A percentile compares a stretch with the other conserved stretches of the same genome.
These are phyloP conservation scores for Sugiyamaella floridensis DNA, from an alignment of 805 yeast genomes.

Conservation along the genomic window DNA sequence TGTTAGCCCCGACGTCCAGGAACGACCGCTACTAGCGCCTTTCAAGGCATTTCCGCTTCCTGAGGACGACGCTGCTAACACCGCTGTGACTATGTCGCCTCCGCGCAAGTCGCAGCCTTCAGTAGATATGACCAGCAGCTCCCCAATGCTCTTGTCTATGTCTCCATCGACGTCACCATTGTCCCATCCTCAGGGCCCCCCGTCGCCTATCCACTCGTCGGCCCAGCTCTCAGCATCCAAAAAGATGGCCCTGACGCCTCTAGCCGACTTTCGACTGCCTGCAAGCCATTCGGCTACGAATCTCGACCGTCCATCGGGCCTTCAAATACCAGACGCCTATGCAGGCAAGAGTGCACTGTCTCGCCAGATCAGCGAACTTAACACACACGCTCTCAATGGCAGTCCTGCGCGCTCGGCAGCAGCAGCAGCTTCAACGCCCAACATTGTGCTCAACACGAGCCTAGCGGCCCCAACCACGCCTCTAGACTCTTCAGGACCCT, in stretches of 20 bases:
- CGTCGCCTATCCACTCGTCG: background rate
- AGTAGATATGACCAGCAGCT: background rate
- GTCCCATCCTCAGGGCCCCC: background rate
- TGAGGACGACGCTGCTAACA: background rate
- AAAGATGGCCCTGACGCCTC: background rate
- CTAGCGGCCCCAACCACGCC: background rate
- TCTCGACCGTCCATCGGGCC: background rate
- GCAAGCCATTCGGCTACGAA: background rate
- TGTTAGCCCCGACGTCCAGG: background rate
- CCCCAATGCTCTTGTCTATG: background rate
- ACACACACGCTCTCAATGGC: background rate
- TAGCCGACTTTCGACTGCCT: background rate
- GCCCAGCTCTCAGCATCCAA: background rate
- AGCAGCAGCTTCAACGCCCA: background rate
- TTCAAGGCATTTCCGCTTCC: conserved; percentile 1
- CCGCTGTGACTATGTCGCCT: background rate
- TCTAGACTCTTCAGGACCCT: background rate
- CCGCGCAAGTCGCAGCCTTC: background rate
- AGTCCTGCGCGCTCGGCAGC: background rate
- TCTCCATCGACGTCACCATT: background rate
- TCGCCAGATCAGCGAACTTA: background rate
- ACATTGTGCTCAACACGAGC: background rate
- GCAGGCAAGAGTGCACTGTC: background rate
- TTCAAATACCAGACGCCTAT: background rate
- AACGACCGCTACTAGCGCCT: conserved; percentile 2